Evolutionary conservation across 345 rosid genomes (phyloP).

Genomic region (Erodium maritimum): DNA sequence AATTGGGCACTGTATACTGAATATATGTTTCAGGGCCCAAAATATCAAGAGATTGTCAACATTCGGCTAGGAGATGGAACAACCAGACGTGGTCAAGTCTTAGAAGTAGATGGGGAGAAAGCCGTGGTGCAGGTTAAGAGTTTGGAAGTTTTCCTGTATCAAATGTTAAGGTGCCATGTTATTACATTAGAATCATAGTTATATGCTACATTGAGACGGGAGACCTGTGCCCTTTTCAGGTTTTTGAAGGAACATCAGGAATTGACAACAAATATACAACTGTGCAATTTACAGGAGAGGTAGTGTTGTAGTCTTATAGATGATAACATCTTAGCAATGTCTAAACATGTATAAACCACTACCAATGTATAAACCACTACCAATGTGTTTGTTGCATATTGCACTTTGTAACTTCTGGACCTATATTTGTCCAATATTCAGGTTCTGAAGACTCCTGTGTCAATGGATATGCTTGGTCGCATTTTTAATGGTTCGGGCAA

Average conservation of each 20-base stretch:
- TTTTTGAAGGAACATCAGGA: constrained; percentile 92
- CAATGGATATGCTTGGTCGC: constrained; percentile 94
- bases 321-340: background rate
- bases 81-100: constrained; percentile 82
- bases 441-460: constrained; percentile 87
- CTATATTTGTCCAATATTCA: constrained; percentile 4
- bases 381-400: background rate
- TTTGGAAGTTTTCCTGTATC: background rate
- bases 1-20: background rate
- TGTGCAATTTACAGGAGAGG: constrained; percentile 92
- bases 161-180: no score
- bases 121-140: constrained; percentile 80
- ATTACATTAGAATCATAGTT: background rate
- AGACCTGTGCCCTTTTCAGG: constrained; percentile 20
- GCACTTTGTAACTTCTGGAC: background rate
- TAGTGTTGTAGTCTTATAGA: constrained; percentile 2
- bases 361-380: no score
- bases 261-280: constrained; percentile 88
- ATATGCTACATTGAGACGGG: no score
- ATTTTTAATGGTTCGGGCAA: constrained; percentile 95
- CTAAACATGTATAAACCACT: no score
- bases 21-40: constrained; percentile 60
- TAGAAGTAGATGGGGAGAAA: constrained; percentile 96
- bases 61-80: constrained; percentile 89
- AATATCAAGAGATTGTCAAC: constrained; percentile 92